Evolutionary conservation across 805 yeast genomes (phyloP).

Genomic region (Myxozyma sirexii): DNA sequence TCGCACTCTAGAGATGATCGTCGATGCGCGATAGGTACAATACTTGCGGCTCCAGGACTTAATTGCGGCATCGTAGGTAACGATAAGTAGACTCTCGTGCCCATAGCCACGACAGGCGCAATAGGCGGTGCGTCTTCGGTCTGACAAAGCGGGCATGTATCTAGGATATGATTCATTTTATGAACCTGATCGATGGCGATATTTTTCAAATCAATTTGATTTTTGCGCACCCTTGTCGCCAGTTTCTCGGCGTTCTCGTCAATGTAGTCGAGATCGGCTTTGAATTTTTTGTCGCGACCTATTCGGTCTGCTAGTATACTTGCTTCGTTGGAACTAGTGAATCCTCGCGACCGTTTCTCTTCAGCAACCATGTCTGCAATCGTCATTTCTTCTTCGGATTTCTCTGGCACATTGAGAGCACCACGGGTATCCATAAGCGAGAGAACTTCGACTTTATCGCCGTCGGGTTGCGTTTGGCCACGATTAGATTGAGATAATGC

Average conservation of each 20-base stretch:
- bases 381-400: conserved; percentile 44
- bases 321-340: conserved; percentile 29
- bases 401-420: conserved; percentile 11
- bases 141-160: conserved; percentile 47
- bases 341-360: conserved; percentile 39
- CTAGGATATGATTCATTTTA: conserved; percentile 41
- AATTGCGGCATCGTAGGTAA: conserved; percentile 49
- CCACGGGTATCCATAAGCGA: conserved; percentile 30
- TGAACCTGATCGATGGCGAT: conserved; percentile 39
- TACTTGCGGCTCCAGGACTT: conserved; percentile 43
- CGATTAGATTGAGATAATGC: neutral
- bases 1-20: conserved; percentile 48
- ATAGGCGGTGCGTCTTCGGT: conserved; percentile 36
- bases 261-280: conserved; percentile 49
- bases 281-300: conserved; percentile 45
- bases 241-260: conserved; percentile 49
- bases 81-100: conserved; percentile 46
- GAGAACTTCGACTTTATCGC: conserved; percentile 24
- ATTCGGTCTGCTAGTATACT: conserved; percentile 44
- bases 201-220: conserved; percentile 41
- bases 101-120: conserved; percentile 45
- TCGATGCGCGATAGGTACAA: conserved; percentile 50
- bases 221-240: conserved; percentile 42
- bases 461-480: neutral
- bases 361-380: conserved; percentile 44